Conservation (phyloP, 306 rosid genomes). For the Fragaria nilgerrensis region DNA sequence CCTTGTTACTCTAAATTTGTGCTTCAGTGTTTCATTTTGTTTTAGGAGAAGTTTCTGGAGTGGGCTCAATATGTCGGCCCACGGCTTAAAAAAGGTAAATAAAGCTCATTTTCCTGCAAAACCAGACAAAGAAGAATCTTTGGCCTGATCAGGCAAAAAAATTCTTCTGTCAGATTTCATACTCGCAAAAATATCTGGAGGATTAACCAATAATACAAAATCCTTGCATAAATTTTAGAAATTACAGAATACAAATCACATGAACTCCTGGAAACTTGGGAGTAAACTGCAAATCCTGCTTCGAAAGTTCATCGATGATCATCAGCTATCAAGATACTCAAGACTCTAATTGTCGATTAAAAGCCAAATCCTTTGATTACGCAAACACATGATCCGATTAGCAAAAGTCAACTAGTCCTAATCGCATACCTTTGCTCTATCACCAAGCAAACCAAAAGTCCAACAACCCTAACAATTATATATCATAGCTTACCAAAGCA, state of each 20-base stretch:
- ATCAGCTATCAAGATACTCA: not conserved
- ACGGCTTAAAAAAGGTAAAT: not conserved
- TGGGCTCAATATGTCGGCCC: not conserved
- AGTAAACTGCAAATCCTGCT: not conserved
- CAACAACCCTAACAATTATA: not conserved
- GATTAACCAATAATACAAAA: not conserved
- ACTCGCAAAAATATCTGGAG: not conserved
- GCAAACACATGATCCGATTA: not conserved
- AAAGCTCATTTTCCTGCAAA: not conserved
- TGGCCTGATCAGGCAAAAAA: not conserved
- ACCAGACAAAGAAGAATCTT: not conserved
- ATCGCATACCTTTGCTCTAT: not conserved
- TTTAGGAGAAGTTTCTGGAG: not conserved
- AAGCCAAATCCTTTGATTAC: not conserved
- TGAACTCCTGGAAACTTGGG: not conserved
- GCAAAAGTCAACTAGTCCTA: slow-evolving; percentile 1
- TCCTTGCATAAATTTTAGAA: not conserved
- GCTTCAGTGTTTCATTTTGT: not conserved
- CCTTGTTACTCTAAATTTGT: not conserved
- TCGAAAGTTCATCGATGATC: not conserved
- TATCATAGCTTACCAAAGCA: not conserved
- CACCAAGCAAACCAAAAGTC: slow-evolving; percentile 11
- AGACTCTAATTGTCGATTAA: not conserved
- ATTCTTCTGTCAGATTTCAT: not conserved
- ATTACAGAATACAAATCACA: not conserved